A percentile compares a stretch with the other conserved stretches of the same genome.
These are phyloP conservation scores for Citrullus amarus DNA, from an alignment of 306 rosid species.

Conservation along the genomic window DNA sequence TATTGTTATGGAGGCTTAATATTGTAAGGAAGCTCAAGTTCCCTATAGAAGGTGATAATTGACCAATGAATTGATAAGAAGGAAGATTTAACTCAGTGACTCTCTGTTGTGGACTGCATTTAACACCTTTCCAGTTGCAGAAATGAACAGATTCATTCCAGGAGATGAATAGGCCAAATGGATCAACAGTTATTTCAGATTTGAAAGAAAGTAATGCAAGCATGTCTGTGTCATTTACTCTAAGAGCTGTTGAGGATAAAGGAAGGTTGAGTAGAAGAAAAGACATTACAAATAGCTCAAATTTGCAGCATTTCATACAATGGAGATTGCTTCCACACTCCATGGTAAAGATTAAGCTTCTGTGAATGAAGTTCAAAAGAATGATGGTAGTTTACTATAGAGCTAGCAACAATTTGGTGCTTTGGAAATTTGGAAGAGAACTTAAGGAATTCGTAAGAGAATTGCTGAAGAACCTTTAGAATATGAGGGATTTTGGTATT, in stretches of 20 bases:
- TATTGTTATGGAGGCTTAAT: slow-evolving; percentile 11
- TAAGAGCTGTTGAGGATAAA: neutral
- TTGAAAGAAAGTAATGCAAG: slow-evolving; percentile 16
- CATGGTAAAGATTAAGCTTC: neutral
- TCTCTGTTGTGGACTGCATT: slow-evolving; percentile 13
- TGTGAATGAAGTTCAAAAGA: neutral
- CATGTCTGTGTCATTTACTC: neutral
- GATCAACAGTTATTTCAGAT: slow-evolving; percentile 1
- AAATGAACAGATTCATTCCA: slow-evolving; percentile 19
- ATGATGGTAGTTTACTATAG: neutral
- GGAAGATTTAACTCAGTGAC: slow-evolving; percentile 7
- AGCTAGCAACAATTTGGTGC: neutral
- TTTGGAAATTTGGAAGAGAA: neutral
- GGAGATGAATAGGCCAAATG: neutral
- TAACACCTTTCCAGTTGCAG: slow-evolving; percentile 18
- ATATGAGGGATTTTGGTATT: neutral
- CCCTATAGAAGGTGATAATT: slow-evolving; percentile 8
- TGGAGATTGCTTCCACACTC: neutral
- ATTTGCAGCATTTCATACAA: neutral
- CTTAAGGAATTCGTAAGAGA: neutral
- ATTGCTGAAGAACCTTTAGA: neutral
- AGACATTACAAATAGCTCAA: neutral
- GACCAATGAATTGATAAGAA: neutral
- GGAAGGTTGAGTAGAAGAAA: neutral
- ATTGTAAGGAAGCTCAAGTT: slow-evolving; percentile 13